Evolutionary conservation across 176 grass and related monocot species (phyloP).

Genomic region (Alopecurus myosuroides): DNA sequence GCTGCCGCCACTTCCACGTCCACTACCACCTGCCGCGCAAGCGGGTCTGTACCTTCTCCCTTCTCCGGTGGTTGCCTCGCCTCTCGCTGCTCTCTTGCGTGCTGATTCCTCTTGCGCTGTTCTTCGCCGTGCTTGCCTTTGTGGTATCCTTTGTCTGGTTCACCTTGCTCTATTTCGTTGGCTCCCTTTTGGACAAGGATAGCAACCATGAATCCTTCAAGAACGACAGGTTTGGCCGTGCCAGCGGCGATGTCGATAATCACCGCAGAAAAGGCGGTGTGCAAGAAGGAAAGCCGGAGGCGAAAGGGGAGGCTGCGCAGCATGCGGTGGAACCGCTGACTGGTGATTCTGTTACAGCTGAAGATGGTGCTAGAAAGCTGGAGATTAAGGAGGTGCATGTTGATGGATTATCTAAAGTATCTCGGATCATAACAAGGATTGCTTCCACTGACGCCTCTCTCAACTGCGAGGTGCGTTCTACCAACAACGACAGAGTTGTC

Average conservation of each 20-base stretch:
- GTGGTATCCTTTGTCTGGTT: constrained; percentile 29
- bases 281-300: neutral
- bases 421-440: neutral
- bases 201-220: neutral
- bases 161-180: constrained; percentile 29
- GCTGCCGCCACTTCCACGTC: constrained; percentile 30
- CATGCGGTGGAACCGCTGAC: neutral
- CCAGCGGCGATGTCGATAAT: neutral
- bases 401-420: neutral
- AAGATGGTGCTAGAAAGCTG: neutral
- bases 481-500: neutral
- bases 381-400: constrained; percentile 7
- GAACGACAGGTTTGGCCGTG: neutral
- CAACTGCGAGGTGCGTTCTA: neutral
- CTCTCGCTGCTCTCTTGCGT: constrained; percentile 2
- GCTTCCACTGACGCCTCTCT: neutral
- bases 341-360: neutral
- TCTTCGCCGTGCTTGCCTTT: constrained; percentile 13
- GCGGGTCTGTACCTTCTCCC: neutral
- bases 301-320: neutral
- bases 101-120: constrained; percentile 19
- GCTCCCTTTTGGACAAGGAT: neutral
- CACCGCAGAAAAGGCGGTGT: neutral
- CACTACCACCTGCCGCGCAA: constrained; percentile 28
- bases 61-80: neutral